Evolutionary conservation across 169 alveolate genomes (phyloP).

Genomic region (Babesia gibsoni): DNA sequence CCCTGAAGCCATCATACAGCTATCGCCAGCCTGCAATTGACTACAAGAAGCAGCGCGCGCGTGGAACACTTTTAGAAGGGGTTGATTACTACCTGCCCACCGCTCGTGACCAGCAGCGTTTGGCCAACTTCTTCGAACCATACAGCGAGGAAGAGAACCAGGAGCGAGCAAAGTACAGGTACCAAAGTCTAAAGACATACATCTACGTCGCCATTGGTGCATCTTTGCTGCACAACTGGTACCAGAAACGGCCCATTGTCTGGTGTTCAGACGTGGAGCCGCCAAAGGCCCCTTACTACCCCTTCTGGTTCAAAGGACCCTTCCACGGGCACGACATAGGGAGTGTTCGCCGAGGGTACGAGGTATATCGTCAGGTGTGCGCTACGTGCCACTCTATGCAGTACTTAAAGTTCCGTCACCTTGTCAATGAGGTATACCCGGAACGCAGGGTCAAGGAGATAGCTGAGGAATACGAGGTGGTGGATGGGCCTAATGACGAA

Average conservation of each 20-base stretch:
- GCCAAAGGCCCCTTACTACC: conserved; percentile 82
- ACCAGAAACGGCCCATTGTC: conserved; percentile 84
- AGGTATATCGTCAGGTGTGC: conserved; percentile 85
- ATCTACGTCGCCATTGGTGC: conserved; percentile 81
- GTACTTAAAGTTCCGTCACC: conserved; percentile 79
- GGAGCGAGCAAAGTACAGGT: conserved; percentile 73
- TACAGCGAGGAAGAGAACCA: conserved; percentile 80
- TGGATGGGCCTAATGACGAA: conserved; percentile 83
- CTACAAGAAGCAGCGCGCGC: conserved; percentile 79
- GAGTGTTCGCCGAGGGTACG: conserved; percentile 83
- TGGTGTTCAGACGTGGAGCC: conserved; percentile 86
- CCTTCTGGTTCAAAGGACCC: conserved; percentile 84
- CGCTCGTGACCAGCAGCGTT: conserved; percentile 73
- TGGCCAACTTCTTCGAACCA: conserved; percentile 79
- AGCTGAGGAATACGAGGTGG: conserved; percentile 85
- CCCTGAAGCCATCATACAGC: conserved; percentile 71
- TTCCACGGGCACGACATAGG: conserved; percentile 85
- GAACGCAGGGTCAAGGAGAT: conserved; percentile 81
- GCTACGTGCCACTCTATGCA: conserved; percentile 87
- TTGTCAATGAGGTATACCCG: conserved; percentile 83
- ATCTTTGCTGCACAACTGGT: conserved; percentile 73
- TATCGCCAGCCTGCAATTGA: conserved; percentile 76
- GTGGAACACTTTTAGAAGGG: conserved; percentile 85
- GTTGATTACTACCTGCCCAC: conserved; percentile 79
- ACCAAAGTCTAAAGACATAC: conserved; percentile 78